Evolutionary conservation across 768 basidiomycete genomes (phyloP), one percentile per base, ranked within the genome.

Genomic region (Lactarius vividus): DNA sequence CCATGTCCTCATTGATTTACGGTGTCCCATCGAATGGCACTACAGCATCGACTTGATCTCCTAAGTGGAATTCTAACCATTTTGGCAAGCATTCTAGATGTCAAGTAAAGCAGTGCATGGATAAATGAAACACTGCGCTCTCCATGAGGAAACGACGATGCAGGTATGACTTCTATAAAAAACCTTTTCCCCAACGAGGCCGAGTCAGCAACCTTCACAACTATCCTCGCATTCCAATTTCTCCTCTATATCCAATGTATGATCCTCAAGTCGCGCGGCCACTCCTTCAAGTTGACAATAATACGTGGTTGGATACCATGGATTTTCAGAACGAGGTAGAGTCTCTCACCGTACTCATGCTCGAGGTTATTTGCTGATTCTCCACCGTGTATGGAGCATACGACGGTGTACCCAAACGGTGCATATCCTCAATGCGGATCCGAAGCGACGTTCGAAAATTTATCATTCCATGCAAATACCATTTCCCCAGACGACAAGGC

Each of bases 131-230:
- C 6, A 61, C 31, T 15, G 26, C 46, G 29, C 7, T 16, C 20
- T 6, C 55, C 59, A 61, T 31, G 59, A 61, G 64, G 60, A 49
- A 23, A 11, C 23, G 46, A 26, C 49, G 13, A 52, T 33, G 54
- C 18, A 29, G 28, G 28, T 20, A 54, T 4, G 3, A 31, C 54
- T 33, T 31, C 33, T 18, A 7, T 55, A 55, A 55, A 54, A n/a
- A 55, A 20, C 54, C 20, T 33, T 31, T 33, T 29, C 4, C 29
- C 29, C 7, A 13, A 9, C 18, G 29, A 55, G 28, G 16, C 20
- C 3, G 20, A 33, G 7, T 55, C 31, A n/a, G 18, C 7, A 55
- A 55, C 54, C 49, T 55, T 33, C 20, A 55, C 29, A 29, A 55
- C 28, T 20, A 55, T 20, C 15, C 3, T 37, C 23, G 6, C 15